Evolutionary conservation across 2,329 filamentous ascomycete species (phyloP), one percentile per base, ranked within the genome.

Genomic region (Penicillium sp.): DNA sequence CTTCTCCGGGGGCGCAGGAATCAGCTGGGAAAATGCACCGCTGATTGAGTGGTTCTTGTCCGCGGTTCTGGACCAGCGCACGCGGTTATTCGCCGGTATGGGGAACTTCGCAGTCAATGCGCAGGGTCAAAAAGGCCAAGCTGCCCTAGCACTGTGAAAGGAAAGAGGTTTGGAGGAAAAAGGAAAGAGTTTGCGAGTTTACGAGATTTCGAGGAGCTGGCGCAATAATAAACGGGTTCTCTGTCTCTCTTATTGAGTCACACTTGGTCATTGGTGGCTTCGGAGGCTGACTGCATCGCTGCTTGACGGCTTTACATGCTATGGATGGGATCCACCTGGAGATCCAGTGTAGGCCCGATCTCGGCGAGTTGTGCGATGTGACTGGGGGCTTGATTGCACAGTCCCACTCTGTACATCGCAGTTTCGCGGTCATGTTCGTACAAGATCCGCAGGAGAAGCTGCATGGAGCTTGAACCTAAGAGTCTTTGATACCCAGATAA

Each of bases 291-390:
- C 40, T 33, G 34, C 35, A 39, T 35, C 46, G 45, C 42, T 25
- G 47, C 47, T 47, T 45, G 49, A 39, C 40, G 43, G 24, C 36
- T 13, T n/a, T 24, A 41, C 29, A 32, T 4, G 29, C 29, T 5
- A 8, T 32, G 29, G 29, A 32, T 5, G 29, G 29, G 48, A 47
- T 52, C 53, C 51, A 50, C 47, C 13, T 32, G 24, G 28, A 29
- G 38, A 28, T 32, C 29, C 32, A 28, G 34, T 45, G 45, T n/a
- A 40, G 42, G 46, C 46, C 53, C 51, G 53, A 55, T 55, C 53
- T 55, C 53, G 53, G 53, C 51, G 47, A 27, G 36, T 34, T 13
- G 18, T n/a, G 28, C 28, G 37, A 48, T 41, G 18, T 18, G 18
- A 18, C 18, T 18, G 18, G 18, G 18, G 18, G 18, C 18, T 18